Evolutionary conservation across 441 rosid species (phyloP), one percentile per base, ranked within the genome.

Genomic region (Pelargonium australe): DNA sequence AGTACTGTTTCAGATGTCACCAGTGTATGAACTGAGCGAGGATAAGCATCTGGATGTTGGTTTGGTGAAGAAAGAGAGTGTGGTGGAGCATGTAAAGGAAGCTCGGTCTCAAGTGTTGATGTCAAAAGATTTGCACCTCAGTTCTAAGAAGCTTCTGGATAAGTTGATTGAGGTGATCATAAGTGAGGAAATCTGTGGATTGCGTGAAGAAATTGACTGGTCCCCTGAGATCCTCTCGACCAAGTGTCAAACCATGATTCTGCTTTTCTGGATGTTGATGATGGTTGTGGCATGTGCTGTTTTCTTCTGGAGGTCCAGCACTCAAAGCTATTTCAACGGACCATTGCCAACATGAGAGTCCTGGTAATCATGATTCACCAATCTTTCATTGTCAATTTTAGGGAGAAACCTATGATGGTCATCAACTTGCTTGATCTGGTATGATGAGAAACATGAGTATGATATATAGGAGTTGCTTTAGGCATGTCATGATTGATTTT

Each of bases 321-420:
- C 61, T 14, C 61, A 55, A 55, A 55, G 61, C 17, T 55, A 1
- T 20, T 55, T 14, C 61, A 55, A 55, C 17, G 61, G 61, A 55
- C 61, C 61, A 55, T 20, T 55, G 23, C 61, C 61, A 55, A 55
- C 61, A 14, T 55, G 61, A 55, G 61, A 53, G 14, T 55, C 10
- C 61, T 3, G 17, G 23, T 16, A 55, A 12, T 55, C 34, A 28
- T 28, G 34, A 28, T 28, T 28, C 3, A 28, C 34, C 34, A 28
- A 28, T 28, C 34, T 28, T 28, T 2, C 34, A 28, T 28, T 28
- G 2, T 20, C 34, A 28, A 28, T 28, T 28, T 28, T 28, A 28
- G 34, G 34, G 34, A 28, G 4, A 28, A 28, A 28, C 34, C 34
- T 28, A 28, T 28, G 34, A 28, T 28, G 34, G 3, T 28, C 3